phyloP scores from a whole-genome alignment of 2,329 filamentous ascomycete species.

The Nannizzia gypsea region DNA sequence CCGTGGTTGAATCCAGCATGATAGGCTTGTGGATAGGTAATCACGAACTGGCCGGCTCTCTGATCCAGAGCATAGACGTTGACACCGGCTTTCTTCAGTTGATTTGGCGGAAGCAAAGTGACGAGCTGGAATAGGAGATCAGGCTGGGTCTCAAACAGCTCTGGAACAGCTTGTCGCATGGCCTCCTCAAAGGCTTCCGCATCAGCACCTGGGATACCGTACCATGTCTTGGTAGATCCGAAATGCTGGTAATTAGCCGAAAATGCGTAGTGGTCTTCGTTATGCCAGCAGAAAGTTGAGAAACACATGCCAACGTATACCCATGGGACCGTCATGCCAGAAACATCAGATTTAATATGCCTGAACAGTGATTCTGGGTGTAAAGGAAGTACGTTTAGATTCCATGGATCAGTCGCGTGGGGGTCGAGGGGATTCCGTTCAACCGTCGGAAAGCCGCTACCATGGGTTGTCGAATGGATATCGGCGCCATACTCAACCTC shows the following conservation, averaged over 20 bases:
- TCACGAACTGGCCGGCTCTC: constrained; percentile 85
- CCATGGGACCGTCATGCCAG: constrained; percentile 98
- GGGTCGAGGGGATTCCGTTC: constrained; percentile 79
- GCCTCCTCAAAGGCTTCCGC: constrained; percentile 90
- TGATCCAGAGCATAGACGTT: constrained; percentile 93
- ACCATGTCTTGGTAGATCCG: constrained; percentile 97
- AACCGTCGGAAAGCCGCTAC: constrained; percentile 89
- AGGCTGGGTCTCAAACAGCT: constrained; percentile 92
- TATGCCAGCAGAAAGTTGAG: constrained; percentile 99
- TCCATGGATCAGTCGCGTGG: constrained; percentile 88
- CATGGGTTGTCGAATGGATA: constrained; percentile 95
- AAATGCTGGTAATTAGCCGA: constrained; percentile 98
- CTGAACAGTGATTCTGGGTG: constrained; percentile 86
- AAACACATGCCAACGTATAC: constrained; percentile 99
- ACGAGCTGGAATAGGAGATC: constrained; percentile 94
- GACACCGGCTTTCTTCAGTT: constrained; percentile 84
- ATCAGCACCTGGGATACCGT: constrained; percentile 88
- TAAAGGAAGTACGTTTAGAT: constrained; percentile 82
- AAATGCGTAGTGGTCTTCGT: constrained; percentile 95
- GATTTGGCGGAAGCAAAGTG: constrained; percentile 86
- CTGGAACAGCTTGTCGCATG: constrained; percentile 89
- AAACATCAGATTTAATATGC: constrained; percentile 96
- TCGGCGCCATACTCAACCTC: constrained; percentile 98
- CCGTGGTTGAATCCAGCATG: constrained; percentile 97
- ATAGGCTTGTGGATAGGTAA: constrained; percentile 94